phyloP scores from a whole-genome alignment of 805 yeast species.

The Zygosaccharomyces pseudorouxii region DNA sequence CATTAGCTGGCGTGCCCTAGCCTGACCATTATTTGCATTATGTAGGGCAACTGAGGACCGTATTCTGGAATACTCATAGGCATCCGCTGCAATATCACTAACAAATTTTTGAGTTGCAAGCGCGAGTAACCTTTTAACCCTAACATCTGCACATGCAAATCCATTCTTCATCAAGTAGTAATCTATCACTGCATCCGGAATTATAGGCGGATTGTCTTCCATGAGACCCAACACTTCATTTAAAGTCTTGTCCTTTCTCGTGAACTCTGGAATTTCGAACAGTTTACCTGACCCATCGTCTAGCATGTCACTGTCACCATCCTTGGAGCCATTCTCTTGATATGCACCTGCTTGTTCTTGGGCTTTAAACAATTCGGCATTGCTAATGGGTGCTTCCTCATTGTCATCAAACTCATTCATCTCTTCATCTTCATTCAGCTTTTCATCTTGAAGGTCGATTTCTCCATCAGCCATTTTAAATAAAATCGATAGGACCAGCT shows the following conservation, averaged over 20 bases:
- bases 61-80: slow-evolving; percentile 91
- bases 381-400: slow-evolving; percentile 31
- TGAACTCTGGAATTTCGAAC: slow-evolving; percentile 59
- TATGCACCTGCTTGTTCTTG: slow-evolving; percentile 15
- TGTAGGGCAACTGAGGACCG: slow-evolving; percentile 86
- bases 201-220: slow-evolving; percentile 93
- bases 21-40: slow-evolving; percentile 79
- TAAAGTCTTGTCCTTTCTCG: slow-evolving; percentile 75
- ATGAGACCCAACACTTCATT: slow-evolving; percentile 80
- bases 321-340: slow-evolving; percentile 16
- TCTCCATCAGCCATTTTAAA: slow-evolving; percentile 10
- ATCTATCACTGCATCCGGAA: slow-evolving; percentile 95
- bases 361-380: slow-evolving; percentile 17
- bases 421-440: slow-evolving; percentile 27
- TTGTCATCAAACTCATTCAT: slow-evolving; percentile 36
- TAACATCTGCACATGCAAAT: slow-evolving; percentile 69
- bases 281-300: slow-evolving; percentile 30
- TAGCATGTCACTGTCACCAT: slow-evolving; percentile 23
- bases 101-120: slow-evolving; percentile 94
- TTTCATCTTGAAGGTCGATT: slow-evolving; percentile 9
- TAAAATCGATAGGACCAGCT: background rate
- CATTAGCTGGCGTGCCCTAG: slow-evolving; percentile 70
- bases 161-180: slow-evolving; percentile 85
- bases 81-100: slow-evolving; percentile 92
- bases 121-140: slow-evolving; percentile 80